Evolutionary conservation across 2,329 filamentous ascomycete species (phyloP).

Genomic region (Bipolaris gigantea): DNA sequence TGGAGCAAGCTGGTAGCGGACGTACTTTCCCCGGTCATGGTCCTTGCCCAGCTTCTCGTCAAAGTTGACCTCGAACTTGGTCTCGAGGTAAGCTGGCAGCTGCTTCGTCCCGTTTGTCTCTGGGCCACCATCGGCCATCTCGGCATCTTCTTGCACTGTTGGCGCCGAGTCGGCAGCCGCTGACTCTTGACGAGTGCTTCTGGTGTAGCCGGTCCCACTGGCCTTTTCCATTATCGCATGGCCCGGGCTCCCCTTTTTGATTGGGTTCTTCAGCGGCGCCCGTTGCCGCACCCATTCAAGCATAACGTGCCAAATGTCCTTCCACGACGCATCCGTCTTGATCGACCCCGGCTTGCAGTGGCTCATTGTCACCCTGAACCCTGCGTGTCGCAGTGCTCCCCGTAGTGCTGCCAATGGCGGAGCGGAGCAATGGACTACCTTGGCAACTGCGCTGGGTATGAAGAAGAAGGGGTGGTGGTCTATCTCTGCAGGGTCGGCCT

Average conservation of each 20-base stretch:
- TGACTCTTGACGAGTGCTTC: not conserved
- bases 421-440: conserved; percentile 75
- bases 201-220: conserved; percentile 21
- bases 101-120: conserved; percentile 3
- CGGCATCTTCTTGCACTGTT: not conserved
- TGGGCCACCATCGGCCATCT: not conserved
- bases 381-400: conserved; percentile 77
- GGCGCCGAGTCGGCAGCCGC: conserved; percentile 3
- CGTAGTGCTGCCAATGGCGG: conserved; percentile 78
- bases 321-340: conserved; percentile 92
- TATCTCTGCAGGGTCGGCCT: conserved; percentile 45
- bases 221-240: conserved; percentile 59
- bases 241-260: conserved; percentile 71
- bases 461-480: conserved; percentile 88
- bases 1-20: conserved; percentile 89
- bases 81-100: conserved; percentile 29
- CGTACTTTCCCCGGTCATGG: conserved; percentile 65
- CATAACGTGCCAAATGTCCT: conserved; percentile 88
- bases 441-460: conserved; percentile 72
- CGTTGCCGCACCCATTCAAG: conserved; percentile 86
- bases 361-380: conserved; percentile 80
- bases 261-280: conserved; percentile 72
- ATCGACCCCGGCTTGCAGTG: conserved; percentile 89
- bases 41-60: conserved; percentile 78
- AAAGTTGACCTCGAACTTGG: conserved; percentile 68